These are phyloP conservation scores for Jatropha curcas DNA, from an alignment of 345 rosid species.

Conservation along the genomic window DNA sequence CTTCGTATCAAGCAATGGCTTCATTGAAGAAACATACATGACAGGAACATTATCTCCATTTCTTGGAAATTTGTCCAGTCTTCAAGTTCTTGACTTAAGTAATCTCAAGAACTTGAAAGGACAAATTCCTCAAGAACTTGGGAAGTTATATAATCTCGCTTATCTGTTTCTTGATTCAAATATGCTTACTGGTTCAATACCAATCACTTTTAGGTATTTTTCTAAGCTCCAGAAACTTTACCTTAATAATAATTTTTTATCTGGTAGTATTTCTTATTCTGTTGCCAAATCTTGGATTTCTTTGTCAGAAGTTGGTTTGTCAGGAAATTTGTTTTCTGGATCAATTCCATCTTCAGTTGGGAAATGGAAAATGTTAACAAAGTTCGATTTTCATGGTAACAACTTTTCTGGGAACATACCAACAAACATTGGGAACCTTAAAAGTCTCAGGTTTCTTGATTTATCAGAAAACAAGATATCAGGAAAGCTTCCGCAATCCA, in stretches of 20 bases:
- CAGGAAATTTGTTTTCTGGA: constrained; percentile 45
- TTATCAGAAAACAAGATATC: constrained; percentile 45
- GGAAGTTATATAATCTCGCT: constrained; percentile 33
- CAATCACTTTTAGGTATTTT: constrained; percentile 37
- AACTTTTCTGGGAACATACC: constrained; percentile 47
- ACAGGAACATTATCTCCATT: constrained; percentile 50
- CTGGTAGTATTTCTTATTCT: constrained; percentile 38
- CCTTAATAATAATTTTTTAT: constrained; percentile 38
- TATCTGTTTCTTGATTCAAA: constrained; percentile 51
- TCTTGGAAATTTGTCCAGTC: constrained; percentile 47
- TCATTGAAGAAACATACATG: constrained; percentile 47
- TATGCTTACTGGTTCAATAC: constrained; percentile 48
- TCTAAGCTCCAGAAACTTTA: constrained; percentile 35
- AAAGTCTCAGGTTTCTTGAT: constrained; percentile 45
- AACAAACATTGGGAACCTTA: constrained; percentile 39
- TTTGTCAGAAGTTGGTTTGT: constrained; percentile 47
- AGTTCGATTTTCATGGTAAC: constrained; percentile 52
- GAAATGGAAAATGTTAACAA: constrained; percentile 30
- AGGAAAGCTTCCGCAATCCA: constrained; percentile 46
- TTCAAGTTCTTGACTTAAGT: constrained; percentile 52
- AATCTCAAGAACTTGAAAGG: constrained; percentile 52
- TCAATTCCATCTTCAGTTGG: constrained; percentile 42
- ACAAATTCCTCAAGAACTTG: constrained; percentile 43
- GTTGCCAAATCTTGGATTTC: constrained; percentile 32
- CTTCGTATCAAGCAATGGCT: constrained; percentile 28